These are phyloP conservation scores for Closterium sp. DNA, from an alignment of 139 green algal genomes.

Conservation along the genomic window DNA sequence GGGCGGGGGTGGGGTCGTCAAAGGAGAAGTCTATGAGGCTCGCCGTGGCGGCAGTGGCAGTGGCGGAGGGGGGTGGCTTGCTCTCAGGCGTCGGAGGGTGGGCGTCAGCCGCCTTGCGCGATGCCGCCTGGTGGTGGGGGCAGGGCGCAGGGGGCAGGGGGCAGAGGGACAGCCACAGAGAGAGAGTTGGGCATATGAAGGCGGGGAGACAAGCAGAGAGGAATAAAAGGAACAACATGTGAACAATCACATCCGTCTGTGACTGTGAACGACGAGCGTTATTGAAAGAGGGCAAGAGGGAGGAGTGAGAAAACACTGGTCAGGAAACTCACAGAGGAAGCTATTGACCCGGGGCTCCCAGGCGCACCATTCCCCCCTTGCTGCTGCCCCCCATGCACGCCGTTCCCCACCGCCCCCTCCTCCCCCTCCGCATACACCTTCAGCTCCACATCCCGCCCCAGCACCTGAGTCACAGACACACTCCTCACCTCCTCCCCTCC, in stretches of 20 bases:
- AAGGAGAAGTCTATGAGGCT: not conserved
- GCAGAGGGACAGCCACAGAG: not conserved
- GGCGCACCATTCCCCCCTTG: too few species aligned
- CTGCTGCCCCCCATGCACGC: not conserved
- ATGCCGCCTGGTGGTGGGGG: not conserved
- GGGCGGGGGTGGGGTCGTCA: not conserved
- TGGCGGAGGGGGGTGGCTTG: not conserved
- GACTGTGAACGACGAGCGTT: too few species aligned
- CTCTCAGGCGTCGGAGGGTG: not conserved
- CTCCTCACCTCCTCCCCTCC: not conserved
- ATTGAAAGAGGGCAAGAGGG: too few species aligned
- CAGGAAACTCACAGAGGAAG: not conserved
- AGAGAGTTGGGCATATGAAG: too few species aligned
- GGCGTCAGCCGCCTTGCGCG: not conserved
- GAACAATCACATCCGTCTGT: too few species aligned
- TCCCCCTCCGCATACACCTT: not conserved
- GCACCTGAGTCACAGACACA: not conserved
- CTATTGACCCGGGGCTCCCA: not conserved
- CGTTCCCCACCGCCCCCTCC: not conserved
- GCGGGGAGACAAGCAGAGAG: too few species aligned
- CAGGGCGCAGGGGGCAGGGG: not conserved
- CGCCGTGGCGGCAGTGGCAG: not conserved
- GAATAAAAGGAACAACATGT: too few species aligned
- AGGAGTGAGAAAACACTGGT: not conserved
- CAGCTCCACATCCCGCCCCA: not conserved